A percentile compares a stretch with the other conserved stretches of the same genome.
Evolutionary conservation across 345 rosid species (phyloP).

Genomic region (Lepidium didymum): DNA sequence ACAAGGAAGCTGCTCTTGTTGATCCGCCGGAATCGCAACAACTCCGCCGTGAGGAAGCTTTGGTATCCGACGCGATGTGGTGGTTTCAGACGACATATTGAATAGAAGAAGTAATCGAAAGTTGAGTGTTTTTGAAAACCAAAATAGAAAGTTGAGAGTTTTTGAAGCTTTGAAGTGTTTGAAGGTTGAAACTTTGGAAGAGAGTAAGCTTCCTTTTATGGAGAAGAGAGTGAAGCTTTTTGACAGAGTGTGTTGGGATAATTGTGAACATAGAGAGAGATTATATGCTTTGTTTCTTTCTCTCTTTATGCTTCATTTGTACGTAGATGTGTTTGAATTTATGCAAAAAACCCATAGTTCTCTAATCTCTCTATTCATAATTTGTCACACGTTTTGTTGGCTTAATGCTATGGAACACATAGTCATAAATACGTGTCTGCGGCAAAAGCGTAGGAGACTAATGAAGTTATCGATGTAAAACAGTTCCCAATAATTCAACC

Average conservation of each 20-base stretch:
- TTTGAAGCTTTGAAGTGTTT: not conserved
- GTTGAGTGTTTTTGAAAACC: not conserved
- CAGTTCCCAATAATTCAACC: conserved; percentile 18
- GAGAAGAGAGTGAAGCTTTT: conserved; percentile 21
- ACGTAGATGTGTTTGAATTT: conserved; percentile 13
- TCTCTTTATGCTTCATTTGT: not conserved
- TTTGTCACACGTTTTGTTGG: conserved; percentile 2
- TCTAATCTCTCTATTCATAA: conserved; percentile 1
- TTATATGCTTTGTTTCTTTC: conserved; percentile 1
- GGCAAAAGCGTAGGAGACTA: not conserved
- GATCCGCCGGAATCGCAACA: conserved; percentile 37
- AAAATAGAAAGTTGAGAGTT: not conserved
- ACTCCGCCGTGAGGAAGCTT: conserved; percentile 28
- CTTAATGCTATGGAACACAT: too few relatives aligned
- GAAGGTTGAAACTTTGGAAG: conserved; percentile 8
- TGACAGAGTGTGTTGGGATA: conserved; percentile 31
- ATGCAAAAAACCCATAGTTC: not conserved
- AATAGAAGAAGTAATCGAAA: not conserved
- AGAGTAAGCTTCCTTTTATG: conserved; percentile 17
- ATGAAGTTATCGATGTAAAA: not conserved
- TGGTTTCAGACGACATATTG: conserved; percentile 49
- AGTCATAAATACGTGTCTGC: not conserved
- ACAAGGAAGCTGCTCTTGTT: conserved; percentile 86
- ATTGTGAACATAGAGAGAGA: conserved; percentile 27
- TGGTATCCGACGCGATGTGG: conserved; percentile 27